Base-by-base conservation (phyloP, 1,284 basidiomycete genomes). In the Ustilago nuda region DNA sequence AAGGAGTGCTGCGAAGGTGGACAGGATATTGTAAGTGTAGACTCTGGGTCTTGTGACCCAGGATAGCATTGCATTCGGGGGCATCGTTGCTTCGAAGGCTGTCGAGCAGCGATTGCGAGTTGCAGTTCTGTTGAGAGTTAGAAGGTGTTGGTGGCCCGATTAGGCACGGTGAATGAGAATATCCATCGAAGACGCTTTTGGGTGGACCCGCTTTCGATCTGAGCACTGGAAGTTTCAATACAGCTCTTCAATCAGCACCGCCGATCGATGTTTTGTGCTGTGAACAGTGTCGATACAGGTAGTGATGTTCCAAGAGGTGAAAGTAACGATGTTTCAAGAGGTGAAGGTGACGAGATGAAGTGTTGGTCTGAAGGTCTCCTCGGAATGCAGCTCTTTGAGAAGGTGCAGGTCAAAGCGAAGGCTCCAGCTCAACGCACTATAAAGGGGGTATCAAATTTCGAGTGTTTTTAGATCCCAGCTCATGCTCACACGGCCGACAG, bases 1-100 rank as follows among this genome's bases (percentile, higher is more conserved):
- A 17, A 32, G 50, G 8, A 62, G 50, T 32, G 82, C 72, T 19
- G 72, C 73, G 9, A 65, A 32, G 9, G 76, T 70, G 15, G 83
- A 84, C 12, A 67, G 37, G 36, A 72, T 17, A n/a, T 78, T 70
- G 65, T 85, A 85, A 33, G 67, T 48, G 30, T 76, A 71, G 32
- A 84, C 55, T 19, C 77, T 45, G 12, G 66, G 75, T 15, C 74
- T 53, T 4, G 80, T 81, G 48, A 78, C 51, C 65, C 65, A 72
- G 35, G 60, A 32, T 11, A 64, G 36, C 33, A 63, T 61, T 11
- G 57, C 54, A 53, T 61, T 63, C 4, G 71, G 61, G 8, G 70
- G 70, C 70, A 72, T 73, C 9, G 17, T n/a, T 32, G 48, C 6
- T 11, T 1, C 2, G 8, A 30, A 27, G 12, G 48, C 30, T 30